Percentiles rank a stretch among this genome's conserved stretches.
These are phyloP conservation scores for Alternaria rosae DNA, from an alignment of 2,329 filamentous ascomycete species.

Conservation along the genomic window DNA sequence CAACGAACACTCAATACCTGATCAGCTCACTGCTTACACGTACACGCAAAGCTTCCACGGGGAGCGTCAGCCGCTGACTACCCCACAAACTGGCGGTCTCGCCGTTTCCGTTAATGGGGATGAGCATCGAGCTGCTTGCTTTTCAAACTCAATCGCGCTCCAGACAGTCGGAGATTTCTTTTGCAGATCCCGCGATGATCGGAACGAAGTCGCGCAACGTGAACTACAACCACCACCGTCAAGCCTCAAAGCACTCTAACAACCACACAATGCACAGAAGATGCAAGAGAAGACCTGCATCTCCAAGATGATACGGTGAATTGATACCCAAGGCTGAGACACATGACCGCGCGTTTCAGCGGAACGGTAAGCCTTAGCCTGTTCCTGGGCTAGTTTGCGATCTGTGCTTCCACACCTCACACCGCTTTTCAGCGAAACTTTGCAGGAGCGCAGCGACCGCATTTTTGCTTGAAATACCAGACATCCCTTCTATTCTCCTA, in stretches of 20 bases:
- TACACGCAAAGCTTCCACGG: conserved; percentile 18
- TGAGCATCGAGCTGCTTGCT: conserved; percentile 15
- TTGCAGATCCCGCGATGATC: conserved; percentile 6
- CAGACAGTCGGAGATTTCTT: conserved; percentile 15
- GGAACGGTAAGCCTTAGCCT: conserved; percentile 38
- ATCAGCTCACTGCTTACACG: conserved; percentile 19
- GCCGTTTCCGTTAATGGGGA: conserved; percentile 19
- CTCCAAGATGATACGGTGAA: conserved; percentile 4
- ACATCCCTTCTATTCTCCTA: conserved; percentile 17
- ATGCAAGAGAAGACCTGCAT: conserved; percentile 1
- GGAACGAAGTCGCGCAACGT: background rate
- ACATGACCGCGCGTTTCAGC: conserved; percentile 43
- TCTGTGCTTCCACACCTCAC: conserved; percentile 47
- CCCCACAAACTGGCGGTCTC: conserved; percentile 27
- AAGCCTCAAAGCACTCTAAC: conserved; percentile 5
- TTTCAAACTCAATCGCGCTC: conserved; percentile 14
- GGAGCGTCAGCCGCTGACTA: conserved; percentile 22
- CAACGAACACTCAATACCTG: conserved; percentile 1
- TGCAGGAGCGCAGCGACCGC: conserved; percentile 22
- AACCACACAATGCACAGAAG: conserved; percentile 1
- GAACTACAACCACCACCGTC: background rate
- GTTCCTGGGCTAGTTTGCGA: conserved; percentile 37
- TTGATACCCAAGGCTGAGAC: conserved; percentile 31
- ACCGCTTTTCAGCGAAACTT: conserved; percentile 48
- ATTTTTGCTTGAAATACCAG: conserved; percentile 35